Evolutionary conservation across 1,284 basidiomycete species (phyloP), one percentile per base, ranked within the genome.

Genomic region (Microbotryum intermedium): DNA sequence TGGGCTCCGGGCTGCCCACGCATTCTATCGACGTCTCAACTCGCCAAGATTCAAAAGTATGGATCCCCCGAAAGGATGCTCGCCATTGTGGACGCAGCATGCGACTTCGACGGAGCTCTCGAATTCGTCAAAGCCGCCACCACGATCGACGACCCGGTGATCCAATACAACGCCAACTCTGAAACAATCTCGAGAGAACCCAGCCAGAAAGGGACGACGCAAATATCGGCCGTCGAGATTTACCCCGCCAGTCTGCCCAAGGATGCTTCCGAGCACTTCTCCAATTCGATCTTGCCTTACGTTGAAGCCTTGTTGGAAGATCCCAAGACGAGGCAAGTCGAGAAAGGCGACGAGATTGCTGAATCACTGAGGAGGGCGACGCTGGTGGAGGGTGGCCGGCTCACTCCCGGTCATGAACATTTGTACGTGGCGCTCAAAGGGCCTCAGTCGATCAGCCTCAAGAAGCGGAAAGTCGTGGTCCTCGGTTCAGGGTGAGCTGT

Each of bases 401-500:
- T 92, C 11, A 73, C 74, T 18, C 76, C 76, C 48, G 70, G 75
- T 46, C 84, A 88, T 71, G 69, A 73, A 56, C 85, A 85, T 85
- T 74, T 93, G 58, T 74, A 78, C 50, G 74, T 74, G 2, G 76
- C 79, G 21, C 79, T 88, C 20, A 76, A 79, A 16, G 72, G 72
- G 51, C 82, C 79, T 76, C 57, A 66, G 30, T 8, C 26, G 13
- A 16, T 39, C 34, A 16, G 47, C 2, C 34, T 16, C 59, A 75
- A 69, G 72, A 84, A 84, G 77, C 87, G 85, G 76, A 83, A 79
- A 67, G 80, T 93, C 1, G 75, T 97, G 29, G 78, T 97, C 66
- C 80, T 95, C 5, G 92, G 92, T 11, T 89, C 87, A 57, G 93
- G 92, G 21, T 91, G 93, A 83, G 92, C 93, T 25, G 88, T 90